These are phyloP conservation scores for Aspergillus funiculosus DNA, from an alignment of 495 filamentous ascomycete species.

Conservation along the genomic window DNA sequence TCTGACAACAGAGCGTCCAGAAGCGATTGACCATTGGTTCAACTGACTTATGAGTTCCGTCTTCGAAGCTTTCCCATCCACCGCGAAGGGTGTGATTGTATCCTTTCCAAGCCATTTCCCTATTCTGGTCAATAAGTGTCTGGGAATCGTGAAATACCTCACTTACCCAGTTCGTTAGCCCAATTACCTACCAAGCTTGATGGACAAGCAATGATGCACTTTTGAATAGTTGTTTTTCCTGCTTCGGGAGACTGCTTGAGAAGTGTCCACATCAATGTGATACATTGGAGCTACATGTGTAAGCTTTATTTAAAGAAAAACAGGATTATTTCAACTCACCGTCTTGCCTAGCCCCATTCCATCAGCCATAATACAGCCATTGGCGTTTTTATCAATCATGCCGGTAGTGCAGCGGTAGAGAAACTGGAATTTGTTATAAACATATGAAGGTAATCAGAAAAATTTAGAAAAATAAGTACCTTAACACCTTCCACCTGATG, in stretches of 20 bases:
- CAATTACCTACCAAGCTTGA: constrained; percentile 96
- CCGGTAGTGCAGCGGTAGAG: constrained; percentile 92
- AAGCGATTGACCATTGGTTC: constrained; percentile 90
- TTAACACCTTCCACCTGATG: constrained; percentile 99
- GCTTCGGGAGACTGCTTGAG: constrained; percentile 93
- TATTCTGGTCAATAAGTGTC: constrained; percentile 23
- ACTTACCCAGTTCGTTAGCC: constrained; percentile 75
- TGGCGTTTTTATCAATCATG: constrained; percentile 85
- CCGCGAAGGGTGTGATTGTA: constrained; percentile 87
- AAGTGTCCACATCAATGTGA: constrained; percentile 87
- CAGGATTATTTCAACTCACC: constrained; percentile 34
- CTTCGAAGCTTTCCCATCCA: constrained; percentile 95
- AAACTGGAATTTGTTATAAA: constrained; percentile 48
- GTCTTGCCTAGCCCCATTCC: constrained; percentile 99
- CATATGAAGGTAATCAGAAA: not conserved
- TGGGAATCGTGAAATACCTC: not conserved
- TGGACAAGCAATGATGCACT: constrained; percentile 97
- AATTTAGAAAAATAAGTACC: constrained; percentile 27
- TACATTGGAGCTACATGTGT: constrained; percentile 58
- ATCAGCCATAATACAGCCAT: constrained; percentile 99
- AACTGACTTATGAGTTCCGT: constrained; percentile 84
- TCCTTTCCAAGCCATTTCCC: constrained; percentile 94
- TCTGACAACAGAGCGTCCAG: constrained; percentile 79
- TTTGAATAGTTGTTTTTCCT: constrained; percentile 89
- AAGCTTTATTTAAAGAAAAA: constrained; percentile 25